Percentiles rank a stretch among this genome's conserved stretches.
These are phyloP conservation scores for Alternaria consortialis DNA, from an alignment of 2,329 filamentous ascomycete genomes.

Conservation along the genomic window DNA sequence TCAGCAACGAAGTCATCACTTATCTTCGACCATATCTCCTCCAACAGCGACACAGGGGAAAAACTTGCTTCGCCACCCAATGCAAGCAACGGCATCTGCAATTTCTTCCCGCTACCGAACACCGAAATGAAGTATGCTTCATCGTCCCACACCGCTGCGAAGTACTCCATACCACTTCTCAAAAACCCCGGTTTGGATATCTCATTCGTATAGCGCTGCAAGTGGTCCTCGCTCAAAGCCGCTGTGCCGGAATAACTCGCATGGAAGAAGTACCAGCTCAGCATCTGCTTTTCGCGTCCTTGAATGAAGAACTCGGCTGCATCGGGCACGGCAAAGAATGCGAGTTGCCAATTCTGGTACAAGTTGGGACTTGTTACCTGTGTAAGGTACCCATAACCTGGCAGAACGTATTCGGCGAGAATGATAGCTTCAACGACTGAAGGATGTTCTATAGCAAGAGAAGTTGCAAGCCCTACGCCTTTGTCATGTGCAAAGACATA, in stretches of 20 bases:
- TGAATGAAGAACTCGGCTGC: conserved; percentile 58
- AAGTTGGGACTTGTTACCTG: conserved; percentile 49
- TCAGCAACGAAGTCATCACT: background rate
- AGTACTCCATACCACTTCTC: conserved; percentile 53
- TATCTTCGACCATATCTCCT: background rate
- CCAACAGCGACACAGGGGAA: background rate
- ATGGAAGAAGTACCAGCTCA: conserved; percentile 60
- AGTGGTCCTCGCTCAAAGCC: conserved; percentile 51
- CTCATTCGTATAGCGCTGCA: conserved; percentile 52
- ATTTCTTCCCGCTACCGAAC: background rate
- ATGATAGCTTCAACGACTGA: background rate
- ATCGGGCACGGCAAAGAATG: conserved; percentile 60
- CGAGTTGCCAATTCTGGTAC: conserved; percentile 48
- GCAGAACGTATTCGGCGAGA: background rate
- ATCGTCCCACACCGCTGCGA: conserved; percentile 22
- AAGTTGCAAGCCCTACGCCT: conserved; percentile 54
- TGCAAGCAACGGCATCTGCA: background rate
- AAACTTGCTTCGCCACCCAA: background rate
- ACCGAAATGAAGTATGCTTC: background rate
- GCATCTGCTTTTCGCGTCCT: conserved; percentile 55
- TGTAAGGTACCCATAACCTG: background rate
- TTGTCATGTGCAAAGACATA: conserved; percentile 60
- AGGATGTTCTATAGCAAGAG: conserved; percentile 12
- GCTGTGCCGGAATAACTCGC: conserved; percentile 53
- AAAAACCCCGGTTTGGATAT: conserved; percentile 48